These are phyloP conservation scores for Parascedosporium putredinis DNA, from an alignment of 2,329 filamentous ascomycete genomes.

Conservation along the genomic window DNA sequence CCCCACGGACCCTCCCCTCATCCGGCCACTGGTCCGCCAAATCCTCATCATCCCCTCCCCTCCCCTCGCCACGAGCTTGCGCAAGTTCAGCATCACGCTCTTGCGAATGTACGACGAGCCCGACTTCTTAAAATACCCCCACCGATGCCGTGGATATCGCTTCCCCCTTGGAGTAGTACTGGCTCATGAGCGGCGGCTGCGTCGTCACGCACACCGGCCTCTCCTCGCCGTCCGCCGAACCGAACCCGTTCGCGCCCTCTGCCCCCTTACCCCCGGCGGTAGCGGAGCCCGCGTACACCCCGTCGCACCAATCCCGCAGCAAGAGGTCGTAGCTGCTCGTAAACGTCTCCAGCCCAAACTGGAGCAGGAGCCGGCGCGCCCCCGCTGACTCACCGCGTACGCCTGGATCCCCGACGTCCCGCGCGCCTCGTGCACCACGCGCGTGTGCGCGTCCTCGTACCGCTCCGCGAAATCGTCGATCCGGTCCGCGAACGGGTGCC, in stretches of 20 bases:
- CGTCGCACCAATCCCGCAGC: conserved; percentile 35
- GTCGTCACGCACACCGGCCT: conserved; percentile 7
- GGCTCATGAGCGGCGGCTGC: conserved; percentile 10
- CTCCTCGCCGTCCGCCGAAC: background rate
- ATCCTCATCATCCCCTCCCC: background rate
- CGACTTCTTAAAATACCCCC: conserved; percentile 8
- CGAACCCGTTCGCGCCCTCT: background rate
- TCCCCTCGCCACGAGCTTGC: background rate
- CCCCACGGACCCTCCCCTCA: no score
- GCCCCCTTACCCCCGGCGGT: conserved; percentile 3
- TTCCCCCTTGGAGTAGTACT: conserved; percentile 8
- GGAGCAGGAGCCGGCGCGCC: conserved; percentile 30
- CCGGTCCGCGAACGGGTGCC: conserved; percentile 24
- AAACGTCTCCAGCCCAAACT: conserved; percentile 30
- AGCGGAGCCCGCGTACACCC: conserved; percentile 13
- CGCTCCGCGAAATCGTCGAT: conserved; percentile 14
- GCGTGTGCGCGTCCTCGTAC: conserved; percentile 31
- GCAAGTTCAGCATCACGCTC: conserved; percentile 8
- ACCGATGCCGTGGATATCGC: conserved; percentile 9
- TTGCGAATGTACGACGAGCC: conserved; percentile 7
- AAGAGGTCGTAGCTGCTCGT: conserved; percentile 32
- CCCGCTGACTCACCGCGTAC: conserved; percentile 34
- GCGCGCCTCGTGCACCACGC: conserved; percentile 30
- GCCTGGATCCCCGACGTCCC: conserved; percentile 25
- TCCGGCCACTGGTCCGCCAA: conserved; percentile 9